These are phyloP conservation scores for Oryza punctata DNA, from an alignment of 176 grass and related monocot species.

Conservation along the genomic window DNA sequence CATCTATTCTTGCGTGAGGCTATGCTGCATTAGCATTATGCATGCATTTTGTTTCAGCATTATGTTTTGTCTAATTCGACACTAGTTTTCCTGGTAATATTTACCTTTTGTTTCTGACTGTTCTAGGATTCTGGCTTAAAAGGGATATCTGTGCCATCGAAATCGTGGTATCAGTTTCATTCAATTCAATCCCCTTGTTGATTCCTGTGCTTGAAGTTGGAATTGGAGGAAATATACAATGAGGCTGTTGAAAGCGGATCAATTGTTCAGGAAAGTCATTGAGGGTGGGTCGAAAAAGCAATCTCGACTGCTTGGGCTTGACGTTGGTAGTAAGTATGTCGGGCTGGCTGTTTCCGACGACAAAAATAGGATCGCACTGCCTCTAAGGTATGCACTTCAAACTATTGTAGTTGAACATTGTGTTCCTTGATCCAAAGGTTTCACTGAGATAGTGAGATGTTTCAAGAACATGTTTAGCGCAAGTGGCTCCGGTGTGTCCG, in stretches of 20 bases:
- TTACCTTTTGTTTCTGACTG: too few relatives aligned
- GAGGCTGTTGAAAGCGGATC: slow-evolving; percentile 64
- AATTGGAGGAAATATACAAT: slow-evolving; percentile 31
- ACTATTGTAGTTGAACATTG: not conserved
- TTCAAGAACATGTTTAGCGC: not conserved
- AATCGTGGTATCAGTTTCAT: not conserved
- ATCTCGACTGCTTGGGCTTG: slow-evolving; percentile 68
- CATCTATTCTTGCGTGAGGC: not conserved
- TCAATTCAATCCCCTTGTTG: not conserved
- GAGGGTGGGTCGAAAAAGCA: slow-evolving; percentile 30
- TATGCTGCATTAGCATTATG: not conserved
- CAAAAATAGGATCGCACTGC: slow-evolving; percentile 60
- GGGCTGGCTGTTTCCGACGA: slow-evolving; percentile 75
- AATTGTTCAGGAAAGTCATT: slow-evolving; percentile 68
- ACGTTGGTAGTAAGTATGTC: slow-evolving; percentile 86
- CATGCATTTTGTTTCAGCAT: not conserved
- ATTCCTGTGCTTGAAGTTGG: not conserved
- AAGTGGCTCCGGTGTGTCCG: not conserved
- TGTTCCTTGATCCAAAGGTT: not conserved
- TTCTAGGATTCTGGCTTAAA: not conserved
- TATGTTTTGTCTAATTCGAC: too few relatives aligned
- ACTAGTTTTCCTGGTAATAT: too few relatives aligned
- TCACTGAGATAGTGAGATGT: not conserved
- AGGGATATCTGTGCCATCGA: not conserved
- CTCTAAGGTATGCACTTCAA: slow-evolving; percentile 60